Evolutionary conservation across 495 filamentous ascomycete genomes (phyloP).

Genomic region (Gamarada debralockiae): DNA sequence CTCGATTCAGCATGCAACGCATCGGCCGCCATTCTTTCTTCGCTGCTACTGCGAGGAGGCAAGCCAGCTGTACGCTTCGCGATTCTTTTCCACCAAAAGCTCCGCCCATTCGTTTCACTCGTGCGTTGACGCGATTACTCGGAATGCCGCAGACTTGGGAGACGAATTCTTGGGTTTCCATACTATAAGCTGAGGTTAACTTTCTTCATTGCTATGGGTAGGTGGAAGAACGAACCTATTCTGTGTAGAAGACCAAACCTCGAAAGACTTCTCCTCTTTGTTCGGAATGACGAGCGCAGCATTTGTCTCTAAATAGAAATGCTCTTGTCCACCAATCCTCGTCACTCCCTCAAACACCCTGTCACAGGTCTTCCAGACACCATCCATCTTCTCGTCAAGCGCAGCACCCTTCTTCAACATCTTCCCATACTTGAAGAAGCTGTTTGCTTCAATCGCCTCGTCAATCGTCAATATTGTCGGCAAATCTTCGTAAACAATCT

Average conservation of each 20-base stretch:
- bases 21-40: constrained; percentile 79
- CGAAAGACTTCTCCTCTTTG: constrained; percentile 91
- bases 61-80: constrained; percentile 79
- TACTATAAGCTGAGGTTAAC: constrained; percentile 13
- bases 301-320: constrained; percentile 96
- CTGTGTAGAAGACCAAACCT: constrained; percentile 87
- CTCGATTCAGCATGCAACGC: constrained; percentile 93
- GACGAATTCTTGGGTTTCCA: constrained; percentile 64
- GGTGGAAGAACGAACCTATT: constrained; percentile 56
- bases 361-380: constrained; percentile 72
- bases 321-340: constrained; percentile 94
- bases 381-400: constrained; percentile 59
- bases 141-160: constrained; percentile 81
- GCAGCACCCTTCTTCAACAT: constrained; percentile 87
- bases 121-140: constrained; percentile 82
- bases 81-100: constrained; percentile 97
- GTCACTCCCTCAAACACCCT: constrained; percentile 76
- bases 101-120: constrained; percentile 91
- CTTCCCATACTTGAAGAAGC: constrained; percentile 71
- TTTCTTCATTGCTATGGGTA: background rate
- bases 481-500: constrained; percentile 88
- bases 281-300: constrained; percentile 85
- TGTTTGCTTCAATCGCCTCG: constrained; percentile 74
- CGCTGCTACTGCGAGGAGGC: constrained; percentile 78
- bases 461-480: constrained; percentile 89